Evolutionary conservation across 176 grass and related monocot genomes (phyloP).

Genomic region (Rhynchospora tenuis): DNA sequence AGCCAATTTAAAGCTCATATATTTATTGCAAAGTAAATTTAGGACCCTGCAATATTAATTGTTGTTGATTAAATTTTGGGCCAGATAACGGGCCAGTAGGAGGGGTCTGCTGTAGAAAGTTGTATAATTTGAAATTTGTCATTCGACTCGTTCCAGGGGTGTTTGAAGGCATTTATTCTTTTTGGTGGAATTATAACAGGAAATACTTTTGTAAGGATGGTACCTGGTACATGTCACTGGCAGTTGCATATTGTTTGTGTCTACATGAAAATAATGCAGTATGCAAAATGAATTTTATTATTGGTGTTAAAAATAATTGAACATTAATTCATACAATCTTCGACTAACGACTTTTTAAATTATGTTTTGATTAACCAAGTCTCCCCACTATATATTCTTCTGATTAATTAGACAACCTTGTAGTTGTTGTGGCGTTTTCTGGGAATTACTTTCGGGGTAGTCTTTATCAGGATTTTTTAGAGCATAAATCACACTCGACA

Average conservation of each 20-base stretch:
- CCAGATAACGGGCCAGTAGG: background rate
- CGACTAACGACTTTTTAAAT: background rate
- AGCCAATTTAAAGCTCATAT: background rate
- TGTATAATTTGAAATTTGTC: background rate
- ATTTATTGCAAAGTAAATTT: background rate
- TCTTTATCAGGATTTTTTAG: background rate
- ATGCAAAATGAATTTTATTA: background rate
- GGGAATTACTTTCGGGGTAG: background rate
- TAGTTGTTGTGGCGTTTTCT: background rate
- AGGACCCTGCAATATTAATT: background rate
- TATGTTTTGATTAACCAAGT: background rate
- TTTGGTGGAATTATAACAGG: background rate
- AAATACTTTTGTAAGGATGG: background rate
- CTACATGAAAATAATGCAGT: background rate
- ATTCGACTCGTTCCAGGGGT: no score
- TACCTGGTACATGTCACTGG: background rate
- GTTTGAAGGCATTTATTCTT: background rate
- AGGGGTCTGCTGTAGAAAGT: no score
- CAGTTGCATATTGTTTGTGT: background rate
- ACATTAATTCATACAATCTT: background rate
- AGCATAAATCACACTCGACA: background rate
- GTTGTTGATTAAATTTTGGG: background rate
- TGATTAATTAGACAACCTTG: background rate
- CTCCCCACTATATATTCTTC: background rate
- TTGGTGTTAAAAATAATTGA: background rate